phyloP scores from a whole-genome alignment of 1,139 yeast genomes.

The Pichia sp. region DNA sequence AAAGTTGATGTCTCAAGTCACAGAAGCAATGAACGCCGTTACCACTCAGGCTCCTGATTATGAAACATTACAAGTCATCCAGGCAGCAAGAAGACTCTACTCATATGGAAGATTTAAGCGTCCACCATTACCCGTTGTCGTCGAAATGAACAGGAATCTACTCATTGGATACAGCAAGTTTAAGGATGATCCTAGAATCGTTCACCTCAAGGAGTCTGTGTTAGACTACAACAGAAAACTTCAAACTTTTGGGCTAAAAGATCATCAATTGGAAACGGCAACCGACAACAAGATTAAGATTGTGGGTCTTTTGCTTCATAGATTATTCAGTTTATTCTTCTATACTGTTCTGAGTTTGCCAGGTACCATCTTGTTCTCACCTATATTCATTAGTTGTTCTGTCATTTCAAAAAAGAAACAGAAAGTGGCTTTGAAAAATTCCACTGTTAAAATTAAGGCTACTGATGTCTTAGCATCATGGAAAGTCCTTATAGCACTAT shows the following conservation, averaged over 20 bases:
- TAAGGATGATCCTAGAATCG: slow-evolving; percentile 51
- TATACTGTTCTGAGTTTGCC: slow-evolving; percentile 49
- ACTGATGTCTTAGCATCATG: slow-evolving; percentile 71
- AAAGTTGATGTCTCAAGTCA: slow-evolving; percentile 45
- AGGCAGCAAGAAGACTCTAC: slow-evolving; percentile 69
- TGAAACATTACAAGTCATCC: slow-evolving; percentile 67
- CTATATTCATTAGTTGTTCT: slow-evolving; percentile 55
- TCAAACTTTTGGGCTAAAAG: slow-evolving; percentile 52
- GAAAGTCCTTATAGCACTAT: slow-evolving; percentile 65
- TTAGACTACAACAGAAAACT: slow-evolving; percentile 47
- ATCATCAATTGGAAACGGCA: slow-evolving; percentile 59
- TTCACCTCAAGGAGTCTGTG: slow-evolving; percentile 45
- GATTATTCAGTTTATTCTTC: slow-evolving; percentile 33
- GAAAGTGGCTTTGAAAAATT: slow-evolving; percentile 52
- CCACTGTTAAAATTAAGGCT: slow-evolving; percentile 65
- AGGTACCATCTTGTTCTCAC: slow-evolving; percentile 59
- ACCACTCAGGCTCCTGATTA: slow-evolving; percentile 70
- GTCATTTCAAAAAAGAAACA: slow-evolving; percentile 52
- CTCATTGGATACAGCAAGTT: slow-evolving; percentile 57
- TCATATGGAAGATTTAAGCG: slow-evolving; percentile 30
- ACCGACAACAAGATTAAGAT: slow-evolving; percentile 33
- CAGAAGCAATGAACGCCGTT: slow-evolving; percentile 57
- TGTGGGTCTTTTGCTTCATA: slow-evolving; percentile 31
- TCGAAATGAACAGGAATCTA: slow-evolving; percentile 65
- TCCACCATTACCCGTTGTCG: slow-evolving; percentile 57